A percentile compares a stretch with the other conserved stretches of the same genome.
phyloP scores from a whole-genome alignment of 257 asterid genomes.

The Cinchona pubescens region DNA sequence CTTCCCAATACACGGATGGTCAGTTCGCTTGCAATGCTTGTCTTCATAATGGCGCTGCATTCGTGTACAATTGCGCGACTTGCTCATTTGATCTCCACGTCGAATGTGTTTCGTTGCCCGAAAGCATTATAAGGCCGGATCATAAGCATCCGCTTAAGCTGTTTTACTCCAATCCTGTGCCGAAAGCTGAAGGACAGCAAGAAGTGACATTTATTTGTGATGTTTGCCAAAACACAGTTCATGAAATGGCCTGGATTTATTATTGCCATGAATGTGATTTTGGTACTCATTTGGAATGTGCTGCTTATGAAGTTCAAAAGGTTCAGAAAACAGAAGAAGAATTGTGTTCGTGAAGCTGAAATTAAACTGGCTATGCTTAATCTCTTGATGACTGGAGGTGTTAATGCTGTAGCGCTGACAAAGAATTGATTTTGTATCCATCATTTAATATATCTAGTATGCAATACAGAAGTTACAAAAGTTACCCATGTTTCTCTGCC shows the following conservation, averaged over 20 bases:
- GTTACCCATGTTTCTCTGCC: background rate
- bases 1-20: slow-evolving; percentile 41
- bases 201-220: slow-evolving; percentile 48
- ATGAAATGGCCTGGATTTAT: slow-evolving; percentile 63
- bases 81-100: slow-evolving; percentile 51
- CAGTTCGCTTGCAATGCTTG: slow-evolving; percentile 68
- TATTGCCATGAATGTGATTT: slow-evolving; percentile 62
- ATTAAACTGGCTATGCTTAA: slow-evolving; percentile 29
- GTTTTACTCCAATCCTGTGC: slow-evolving; percentile 33
- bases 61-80: slow-evolving; percentile 46
- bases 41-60: slow-evolving; percentile 49
- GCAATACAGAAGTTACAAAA: background rate
- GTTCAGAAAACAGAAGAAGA: slow-evolving; percentile 29
- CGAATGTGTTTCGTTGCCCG: slow-evolving; percentile 29
- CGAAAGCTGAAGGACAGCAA: slow-evolving; percentile 23
- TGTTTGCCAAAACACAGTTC: slow-evolving; percentile 49
- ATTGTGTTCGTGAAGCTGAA: slow-evolving; percentile 24
- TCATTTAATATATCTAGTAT: background rate
- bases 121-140: slow-evolving; percentile 39
- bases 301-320: slow-evolving; percentile 26
- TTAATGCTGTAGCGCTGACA: background rate
- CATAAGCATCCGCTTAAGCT: slow-evolving; percentile 47
- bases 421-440: background rate
- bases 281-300: slow-evolving; percentile 68
- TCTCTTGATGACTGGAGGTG: slow-evolving; percentile 21